These are phyloP conservation scores for Amphibolis antarctica DNA, from an alignment of 106 monocot species.

Conservation along the genomic window DNA sequence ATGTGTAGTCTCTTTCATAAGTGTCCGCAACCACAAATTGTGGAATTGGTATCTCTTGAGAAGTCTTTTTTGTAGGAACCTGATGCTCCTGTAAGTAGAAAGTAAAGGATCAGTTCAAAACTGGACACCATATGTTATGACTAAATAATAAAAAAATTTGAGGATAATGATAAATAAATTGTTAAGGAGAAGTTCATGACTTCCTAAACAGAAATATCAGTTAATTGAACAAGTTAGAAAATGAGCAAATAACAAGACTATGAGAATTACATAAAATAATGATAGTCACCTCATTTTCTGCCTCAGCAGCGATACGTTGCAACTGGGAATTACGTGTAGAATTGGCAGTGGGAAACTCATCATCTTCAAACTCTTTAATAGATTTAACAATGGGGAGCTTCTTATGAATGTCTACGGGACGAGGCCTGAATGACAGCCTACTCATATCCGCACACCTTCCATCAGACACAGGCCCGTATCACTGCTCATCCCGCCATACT, in stretches of 20 bases:
- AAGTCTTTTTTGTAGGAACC: constrained; percentile 31
- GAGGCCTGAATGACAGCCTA: constrained; percentile 90
- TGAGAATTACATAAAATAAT: background rate
- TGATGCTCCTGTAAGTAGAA: constrained; percentile 34
- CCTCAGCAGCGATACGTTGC: constrained; percentile 39
- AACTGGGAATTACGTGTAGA: constrained; percentile 58
- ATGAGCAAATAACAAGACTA: no score
- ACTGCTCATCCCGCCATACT: constrained; percentile 9
- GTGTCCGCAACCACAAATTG: constrained; percentile 66
- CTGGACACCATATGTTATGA: background rate
- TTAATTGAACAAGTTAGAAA: background rate
- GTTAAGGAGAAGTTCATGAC: background rate
- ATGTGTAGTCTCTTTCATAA: constrained; percentile 91
- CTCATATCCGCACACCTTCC: constrained; percentile 77
- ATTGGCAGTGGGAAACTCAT: constrained; percentile 36
- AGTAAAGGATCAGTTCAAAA: background rate
- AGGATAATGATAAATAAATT: no score
- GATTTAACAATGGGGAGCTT: constrained; percentile 88
- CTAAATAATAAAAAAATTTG: no score
- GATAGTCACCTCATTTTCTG: constrained; percentile 65
- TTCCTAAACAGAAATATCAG: background rate
- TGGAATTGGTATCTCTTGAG: constrained; percentile 89
- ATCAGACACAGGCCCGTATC: constrained; percentile 2
- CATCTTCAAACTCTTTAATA: constrained; percentile 91
- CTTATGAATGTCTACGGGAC: constrained; percentile 98